Evolutionary conservation across 805 yeast genomes (phyloP), one percentile per base, ranked within the genome.

Genomic region (Nakazawaea laoshanensis): DNA sequence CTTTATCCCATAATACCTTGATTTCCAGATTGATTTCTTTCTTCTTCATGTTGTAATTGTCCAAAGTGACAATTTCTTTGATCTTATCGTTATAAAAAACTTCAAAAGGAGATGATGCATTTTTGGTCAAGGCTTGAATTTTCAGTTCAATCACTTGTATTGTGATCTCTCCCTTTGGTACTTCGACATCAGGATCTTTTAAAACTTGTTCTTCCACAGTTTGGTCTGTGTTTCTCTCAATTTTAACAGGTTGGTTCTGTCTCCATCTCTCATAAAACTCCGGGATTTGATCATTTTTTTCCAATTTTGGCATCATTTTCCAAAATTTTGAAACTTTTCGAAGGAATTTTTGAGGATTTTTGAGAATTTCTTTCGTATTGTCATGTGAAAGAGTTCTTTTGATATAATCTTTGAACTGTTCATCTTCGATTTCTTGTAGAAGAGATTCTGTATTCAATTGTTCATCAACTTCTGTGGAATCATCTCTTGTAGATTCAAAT

Each of bases 401-500:
- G 4, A 35, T 9, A 25, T 35, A 35, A 25, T 30, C 17, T 4
- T 27, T 30, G 24, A 35, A 35, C 21, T 29, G 29, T 12, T 35
- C 24, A 3, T 15, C 19, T 11, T 13, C 30, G 18, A 9, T 7
- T n/a, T n/a, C n/a, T n/a, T n/a, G n/a, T n/a, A n/a, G n/a, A n/a
- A n/a, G 16, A 5, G 20, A 7, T 10, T 16, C 11, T 23, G 13
- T 22, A 16, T 20, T 18, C 6, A 16, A 4, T 10, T 12, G 8
- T 11, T 7, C 22, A 13, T 17, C n/a, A n/a, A 15, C 6, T 6
- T 33, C 32, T 16, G n/a, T n/a, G n/a, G n/a, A n/a, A n/a, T 34
- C 37, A 6, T 34, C 37, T 34, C 37, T 34, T 24, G 37, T 34
- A 6, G 37, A 34, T 16, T 34, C 37, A 18, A 34, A 34, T 24